phyloP scores from a whole-genome alignment of 2,329 filamentous ascomycete species.

The Dothiorella sarmentorum region DNA sequence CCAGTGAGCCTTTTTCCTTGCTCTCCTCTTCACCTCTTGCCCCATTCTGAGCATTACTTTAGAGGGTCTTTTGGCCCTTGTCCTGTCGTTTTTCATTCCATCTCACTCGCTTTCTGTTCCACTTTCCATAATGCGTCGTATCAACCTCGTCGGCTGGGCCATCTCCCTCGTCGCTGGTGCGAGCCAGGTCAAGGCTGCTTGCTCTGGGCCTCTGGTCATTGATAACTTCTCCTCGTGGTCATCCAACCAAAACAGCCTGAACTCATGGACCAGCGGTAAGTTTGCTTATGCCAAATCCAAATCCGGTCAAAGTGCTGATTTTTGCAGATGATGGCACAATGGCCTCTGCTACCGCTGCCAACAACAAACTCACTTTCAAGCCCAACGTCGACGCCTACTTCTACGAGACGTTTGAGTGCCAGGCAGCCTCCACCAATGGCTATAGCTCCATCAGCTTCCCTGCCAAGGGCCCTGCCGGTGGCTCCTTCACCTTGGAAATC shows the following conservation, averaged over 20 bases:
- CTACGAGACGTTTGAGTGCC: constrained; percentile 53
- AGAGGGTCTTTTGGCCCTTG: constrained; percentile 29
- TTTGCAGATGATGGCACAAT: constrained; percentile 51
- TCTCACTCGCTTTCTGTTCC: constrained; percentile 22
- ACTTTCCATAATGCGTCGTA: constrained; percentile 29
- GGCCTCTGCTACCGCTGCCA: constrained; percentile 41
- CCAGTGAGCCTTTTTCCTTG: neutral
- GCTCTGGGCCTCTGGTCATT: constrained; percentile 35
- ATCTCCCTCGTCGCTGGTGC: constrained; percentile 28
- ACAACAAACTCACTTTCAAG: constrained; percentile 50
- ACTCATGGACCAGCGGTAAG: constrained; percentile 36
- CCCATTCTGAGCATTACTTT: neutral
- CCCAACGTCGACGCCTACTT: constrained; percentile 51
- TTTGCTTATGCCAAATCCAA: neutral
- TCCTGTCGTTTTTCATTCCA: constrained; percentile 36
- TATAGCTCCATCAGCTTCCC: constrained; percentile 50
- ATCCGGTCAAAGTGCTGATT: neutral
- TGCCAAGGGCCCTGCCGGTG: constrained; percentile 44
- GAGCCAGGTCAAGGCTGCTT: constrained; percentile 33
- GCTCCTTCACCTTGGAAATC: constrained; percentile 44
- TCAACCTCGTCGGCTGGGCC: constrained; percentile 32
- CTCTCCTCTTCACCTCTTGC: neutral
- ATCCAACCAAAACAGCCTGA: constrained; percentile 35
- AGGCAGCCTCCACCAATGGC: constrained; percentile 43
- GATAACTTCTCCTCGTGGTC: constrained; percentile 39